Percentiles rank a stretch among this genome's conserved stretches.
Conservation (phyloP, 2,329 filamentous ascomycete genomes). For the Fusarium musae region DNA sequence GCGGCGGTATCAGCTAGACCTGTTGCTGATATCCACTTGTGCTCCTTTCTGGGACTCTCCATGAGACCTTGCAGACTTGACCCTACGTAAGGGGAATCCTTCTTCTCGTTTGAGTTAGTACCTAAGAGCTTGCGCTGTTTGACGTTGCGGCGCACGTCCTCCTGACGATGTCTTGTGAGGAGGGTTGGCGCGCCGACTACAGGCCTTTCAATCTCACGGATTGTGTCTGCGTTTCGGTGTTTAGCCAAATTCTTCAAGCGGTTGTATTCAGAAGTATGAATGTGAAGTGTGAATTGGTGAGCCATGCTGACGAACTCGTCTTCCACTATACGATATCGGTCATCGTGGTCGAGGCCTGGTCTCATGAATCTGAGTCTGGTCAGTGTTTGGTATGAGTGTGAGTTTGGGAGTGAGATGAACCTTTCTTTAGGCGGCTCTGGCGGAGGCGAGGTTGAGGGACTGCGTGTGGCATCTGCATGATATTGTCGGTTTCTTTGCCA, state of each 20-base stretch:
- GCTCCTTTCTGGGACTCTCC: conserved; percentile 53
- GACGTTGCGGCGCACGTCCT: conserved; percentile 25
- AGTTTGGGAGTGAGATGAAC: conserved; percentile 45
- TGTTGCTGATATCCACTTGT: conserved; percentile 43
- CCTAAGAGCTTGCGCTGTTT: conserved; percentile 43
- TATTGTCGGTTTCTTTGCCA: not conserved
- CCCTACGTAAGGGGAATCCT: conserved; percentile 43
- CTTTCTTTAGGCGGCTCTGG: conserved; percentile 59
- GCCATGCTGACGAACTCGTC: conserved; percentile 79
- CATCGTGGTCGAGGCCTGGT: conserved; percentile 72
- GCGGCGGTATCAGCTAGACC: conserved; percentile 31
- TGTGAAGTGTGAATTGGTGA: conserved; percentile 75
- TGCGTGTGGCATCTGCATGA: conserved; percentile 44
- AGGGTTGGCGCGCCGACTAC: conserved; percentile 55
- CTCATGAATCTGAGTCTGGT: conserved; percentile 66
- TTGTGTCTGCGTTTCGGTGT: conserved; percentile 63
- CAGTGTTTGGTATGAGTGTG: not conserved
- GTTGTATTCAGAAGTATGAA: conserved; percentile 82
- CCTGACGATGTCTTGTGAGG: conserved; percentile 39
- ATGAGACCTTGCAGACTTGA: conserved; percentile 56
- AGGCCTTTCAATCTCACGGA: conserved; percentile 63
- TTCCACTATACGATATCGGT: conserved; percentile 84
- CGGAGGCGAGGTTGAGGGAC: conserved; percentile 63
- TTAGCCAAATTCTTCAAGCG: conserved; percentile 70
- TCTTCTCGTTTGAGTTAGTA: not conserved